These are phyloP conservation scores for Aethionema arabicum DNA, from an alignment of 345 rosid genomes.

Conservation along the genomic window DNA sequence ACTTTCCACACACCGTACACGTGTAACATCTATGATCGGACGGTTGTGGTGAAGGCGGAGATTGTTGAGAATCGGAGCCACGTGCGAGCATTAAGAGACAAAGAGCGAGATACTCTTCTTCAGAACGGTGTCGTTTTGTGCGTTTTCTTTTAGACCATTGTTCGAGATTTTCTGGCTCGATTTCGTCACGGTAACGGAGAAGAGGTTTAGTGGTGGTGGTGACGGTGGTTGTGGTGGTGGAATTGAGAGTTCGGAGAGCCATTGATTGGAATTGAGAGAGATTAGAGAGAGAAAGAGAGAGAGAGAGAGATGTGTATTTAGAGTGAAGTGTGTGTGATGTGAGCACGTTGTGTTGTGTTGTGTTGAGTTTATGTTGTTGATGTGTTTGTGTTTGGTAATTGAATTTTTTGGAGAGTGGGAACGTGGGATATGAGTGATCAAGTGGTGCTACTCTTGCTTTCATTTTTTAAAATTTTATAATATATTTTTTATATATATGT, in stretches of 20 bases:
- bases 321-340: constrained; percentile 39
- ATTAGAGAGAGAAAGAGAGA: not conserved
- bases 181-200: constrained; percentile 43
- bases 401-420: constrained; percentile 32
- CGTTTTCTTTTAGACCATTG: constrained; percentile 86
- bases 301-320: constrained; percentile 3
- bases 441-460: constrained; percentile 42
- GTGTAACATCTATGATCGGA: constrained; percentile 45
- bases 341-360: constrained; percentile 37
- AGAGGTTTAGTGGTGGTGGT: constrained; percentile 39
- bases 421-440: constrained; percentile 43
- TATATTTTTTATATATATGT: no score
- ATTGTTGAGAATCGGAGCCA: constrained; percentile 38
- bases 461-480: no score
- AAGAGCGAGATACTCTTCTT: constrained; percentile 91
- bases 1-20: constrained; percentile 77
- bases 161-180: constrained; percentile 47
- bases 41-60: constrained; percentile 22
- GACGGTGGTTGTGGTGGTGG: constrained; percentile 36
- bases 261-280: constrained; percentile 9
- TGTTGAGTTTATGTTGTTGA: constrained; percentile 19
- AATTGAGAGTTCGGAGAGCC: constrained; percentile 63
- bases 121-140: constrained; percentile 75
- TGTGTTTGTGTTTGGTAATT: constrained; percentile 22
- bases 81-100: constrained; percentile 95